phyloP scores from a whole-genome alignment of 176 grass and related monocot genomes.

The Ampelocalamus luodianensis region DNA sequence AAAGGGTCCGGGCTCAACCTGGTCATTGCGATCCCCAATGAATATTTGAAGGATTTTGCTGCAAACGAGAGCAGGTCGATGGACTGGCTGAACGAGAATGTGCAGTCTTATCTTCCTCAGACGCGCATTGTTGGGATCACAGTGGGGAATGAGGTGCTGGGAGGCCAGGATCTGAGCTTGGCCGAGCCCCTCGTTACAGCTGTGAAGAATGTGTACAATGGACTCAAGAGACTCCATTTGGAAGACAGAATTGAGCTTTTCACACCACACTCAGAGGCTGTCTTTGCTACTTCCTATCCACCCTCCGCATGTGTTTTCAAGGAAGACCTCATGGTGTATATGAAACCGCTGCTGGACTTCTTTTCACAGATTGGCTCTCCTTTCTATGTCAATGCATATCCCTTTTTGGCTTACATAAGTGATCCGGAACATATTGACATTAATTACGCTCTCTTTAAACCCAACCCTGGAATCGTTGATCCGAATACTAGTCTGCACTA shows the following conservation, averaged over 20 bases:
- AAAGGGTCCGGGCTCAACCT: conserved; percentile 86
- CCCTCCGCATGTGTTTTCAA: conserved; percentile 89
- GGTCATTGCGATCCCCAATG: conserved; percentile 65
- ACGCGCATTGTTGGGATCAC: conserved; percentile 75
- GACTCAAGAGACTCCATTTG: conserved; percentile 72
- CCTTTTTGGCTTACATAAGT: conserved; percentile 92
- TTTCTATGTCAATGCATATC: conserved; percentile 94
- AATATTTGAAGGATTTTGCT: conserved; percentile 70
- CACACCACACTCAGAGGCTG: conserved; percentile 79
- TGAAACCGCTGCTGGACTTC: conserved; percentile 88
- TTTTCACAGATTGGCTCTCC: conserved; percentile 60
- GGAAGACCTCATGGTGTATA: conserved; percentile 70
- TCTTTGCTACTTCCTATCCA: conserved; percentile 89
- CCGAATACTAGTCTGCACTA: conserved; percentile 85
- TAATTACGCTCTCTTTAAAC: conserved; percentile 92
- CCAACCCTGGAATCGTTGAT: conserved; percentile 79
- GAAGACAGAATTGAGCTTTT: conserved; percentile 67
- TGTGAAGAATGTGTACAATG: conserved; percentile 79
- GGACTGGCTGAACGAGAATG: conserved; percentile 90
- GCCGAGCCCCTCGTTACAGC: conserved; percentile 72
- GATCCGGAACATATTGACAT: conserved; percentile 84
- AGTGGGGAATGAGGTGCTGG: conserved; percentile 94
- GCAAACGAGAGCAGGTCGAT: conserved; percentile 61
- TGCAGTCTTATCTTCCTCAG: conserved; percentile 75
- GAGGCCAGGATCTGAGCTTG: conserved; percentile 67